A percentile compares a stretch with the other conserved stretches of the same genome.
Evolutionary conservation across 305 asterid species (phyloP).

Genomic region (Withania somnifera): DNA sequence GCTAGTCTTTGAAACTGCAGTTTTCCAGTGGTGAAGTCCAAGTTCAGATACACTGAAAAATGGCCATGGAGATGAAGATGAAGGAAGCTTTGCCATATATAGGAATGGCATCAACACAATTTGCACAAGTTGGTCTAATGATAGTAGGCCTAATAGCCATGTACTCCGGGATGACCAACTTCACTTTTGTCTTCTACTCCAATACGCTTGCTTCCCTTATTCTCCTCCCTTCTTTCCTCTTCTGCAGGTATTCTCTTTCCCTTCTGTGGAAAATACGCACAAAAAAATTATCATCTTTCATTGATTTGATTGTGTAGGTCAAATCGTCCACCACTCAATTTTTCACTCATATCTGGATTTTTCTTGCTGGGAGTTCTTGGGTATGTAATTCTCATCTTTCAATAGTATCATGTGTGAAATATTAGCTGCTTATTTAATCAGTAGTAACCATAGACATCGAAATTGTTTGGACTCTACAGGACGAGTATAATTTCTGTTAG

Average conservation of each 20-base stretch:
- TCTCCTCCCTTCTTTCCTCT: constrained; percentile 65
- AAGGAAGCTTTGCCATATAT: constrained; percentile 40
- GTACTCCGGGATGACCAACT: constrained; percentile 76
- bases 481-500: no score
- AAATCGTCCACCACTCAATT: constrained; percentile 48
- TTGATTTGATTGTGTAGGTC: constrained; percentile 34
- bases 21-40: neutral
- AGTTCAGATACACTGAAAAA: neutral
- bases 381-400: constrained; percentile 24
- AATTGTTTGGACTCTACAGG: no score
- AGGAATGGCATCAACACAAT: constrained; percentile 54
- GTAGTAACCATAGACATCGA: no score
- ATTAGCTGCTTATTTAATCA: no score
- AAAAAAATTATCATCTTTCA: neutral
- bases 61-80: constrained; percentile 25
- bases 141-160: constrained; percentile 65
- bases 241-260: constrained; percentile 41
- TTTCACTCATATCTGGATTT: constrained; percentile 44
- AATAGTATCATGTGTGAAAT: neutral
- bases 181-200: constrained; percentile 65
- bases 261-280: no score
- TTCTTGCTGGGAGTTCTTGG: constrained; percentile 74
- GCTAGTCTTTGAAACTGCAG: neutral
- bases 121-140: constrained; percentile 67
- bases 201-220: constrained; percentile 69